Percentiles rank a stretch among this genome's conserved stretches.
These are phyloP conservation scores for Cinchona pubescens DNA, from an alignment of 257 asterid species.

Conservation along the genomic window DNA sequence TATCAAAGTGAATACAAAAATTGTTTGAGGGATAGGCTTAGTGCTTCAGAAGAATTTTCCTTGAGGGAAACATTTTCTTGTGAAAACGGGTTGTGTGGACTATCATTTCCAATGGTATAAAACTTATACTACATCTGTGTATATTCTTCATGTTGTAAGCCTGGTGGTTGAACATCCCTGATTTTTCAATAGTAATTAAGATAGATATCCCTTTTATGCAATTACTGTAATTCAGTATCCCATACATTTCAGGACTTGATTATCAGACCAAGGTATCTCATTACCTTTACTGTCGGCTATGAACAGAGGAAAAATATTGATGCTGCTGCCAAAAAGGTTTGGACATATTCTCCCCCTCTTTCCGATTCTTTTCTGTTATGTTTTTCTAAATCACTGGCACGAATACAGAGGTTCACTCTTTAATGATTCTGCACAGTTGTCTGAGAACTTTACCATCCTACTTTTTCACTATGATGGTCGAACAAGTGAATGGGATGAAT, in stretches of 20 bases:
- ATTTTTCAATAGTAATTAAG: not conserved
- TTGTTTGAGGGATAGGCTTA: not conserved
- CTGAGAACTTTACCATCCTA: slow-evolving; percentile 77
- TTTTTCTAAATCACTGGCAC: not conserved
- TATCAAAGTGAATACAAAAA: not conserved
- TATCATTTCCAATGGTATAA: not conserved
- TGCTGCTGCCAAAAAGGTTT: slow-evolving; percentile 83
- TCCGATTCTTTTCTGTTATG: not conserved
- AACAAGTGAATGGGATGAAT: slow-evolving; percentile 89
- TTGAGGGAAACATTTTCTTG: too few relatives aligned
- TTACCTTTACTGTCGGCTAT: slow-evolving; percentile 80
- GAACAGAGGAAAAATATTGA: slow-evolving; percentile 79
- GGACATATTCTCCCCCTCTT: not conserved
- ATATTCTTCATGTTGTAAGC: not conserved
- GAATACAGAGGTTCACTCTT: slow-evolving; percentile 11
- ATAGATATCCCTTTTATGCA: not conserved
- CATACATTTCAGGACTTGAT: slow-evolving; percentile 56
- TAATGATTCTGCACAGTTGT: slow-evolving; percentile 55
- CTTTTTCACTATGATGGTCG: slow-evolving; percentile 90
- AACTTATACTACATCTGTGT: not conserved
- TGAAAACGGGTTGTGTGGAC: not conserved
- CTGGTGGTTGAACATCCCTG: not conserved
- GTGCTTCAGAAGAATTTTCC: not conserved
- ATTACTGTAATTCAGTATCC: slow-evolving; percentile 15
- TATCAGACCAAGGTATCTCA: slow-evolving; percentile 75